Base-by-base conservation (phyloP, 2,329 filamentous ascomycete genomes). In the Cytospora mali region DNA sequence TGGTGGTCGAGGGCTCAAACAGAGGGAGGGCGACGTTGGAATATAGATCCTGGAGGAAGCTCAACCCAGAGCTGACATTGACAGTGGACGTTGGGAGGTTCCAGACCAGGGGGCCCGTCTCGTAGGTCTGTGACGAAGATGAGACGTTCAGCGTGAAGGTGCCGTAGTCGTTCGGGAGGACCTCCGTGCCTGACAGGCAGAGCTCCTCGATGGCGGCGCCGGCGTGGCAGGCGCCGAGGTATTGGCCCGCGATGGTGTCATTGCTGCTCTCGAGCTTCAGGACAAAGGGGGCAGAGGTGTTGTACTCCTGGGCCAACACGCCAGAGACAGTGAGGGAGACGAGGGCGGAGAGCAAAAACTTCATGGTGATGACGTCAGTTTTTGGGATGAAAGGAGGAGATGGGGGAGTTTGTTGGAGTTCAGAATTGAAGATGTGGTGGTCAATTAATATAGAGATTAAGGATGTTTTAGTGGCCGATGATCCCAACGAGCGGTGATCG, bases 141-240 rank as follows among this genome's bases (percentile, higher is more conserved):
- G 71, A 72, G 62, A 69, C 70, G 68, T 77, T 77, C 69, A 75
- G 74, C 64, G 68, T 71, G 70, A 74, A 78, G 49, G 67, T 62
- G 61, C 58, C 68, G 33, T 59, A 68, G n/a, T 54, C 57, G 56
- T 46, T 60, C 51, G 53, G 50, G 51, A 62, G 70, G 52, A 58
- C 60, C 49, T 62, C 39, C 11, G 55, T 68, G 16, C 64, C 63
- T 16, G 53, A 31, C 54, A 73, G 68, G 66, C 74, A 76, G n/a
- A 76, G 58, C 14, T 68, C 71, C 54, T 75, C 71, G 27, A 73
- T 70, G 46, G 71, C 74, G 11, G 75, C 73, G 14, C 74, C 74
- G 18, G 73, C 62, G 49, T 75, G 73, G 67, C 75, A 77, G 7
- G 73, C 70, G 6, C 51, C 53, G 27, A 71, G 70, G 62, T 71